Percentiles rank a stretch among this genome's conserved stretches.
phyloP scores from a whole-genome alignment of 2,329 filamentous ascomycete genomes.

The Penicillium oxalicum region DNA sequence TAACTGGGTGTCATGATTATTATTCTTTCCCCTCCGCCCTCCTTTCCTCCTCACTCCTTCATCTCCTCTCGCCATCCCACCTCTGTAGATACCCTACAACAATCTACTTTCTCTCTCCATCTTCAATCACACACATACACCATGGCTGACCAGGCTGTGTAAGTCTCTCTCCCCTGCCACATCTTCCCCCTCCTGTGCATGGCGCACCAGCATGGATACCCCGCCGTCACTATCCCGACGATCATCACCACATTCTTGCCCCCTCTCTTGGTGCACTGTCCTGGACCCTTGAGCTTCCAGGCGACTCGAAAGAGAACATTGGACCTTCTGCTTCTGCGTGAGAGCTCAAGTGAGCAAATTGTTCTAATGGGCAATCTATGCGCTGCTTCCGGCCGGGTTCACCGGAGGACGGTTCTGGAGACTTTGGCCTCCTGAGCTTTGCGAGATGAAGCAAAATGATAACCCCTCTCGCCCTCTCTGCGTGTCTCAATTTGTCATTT shows the following conservation, averaged over 20 bases:
- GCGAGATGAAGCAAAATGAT: too few relatives aligned
- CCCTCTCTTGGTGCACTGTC: neutral
- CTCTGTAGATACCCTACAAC: constrained; percentile 12
- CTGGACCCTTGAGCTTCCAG: too few relatives aligned
- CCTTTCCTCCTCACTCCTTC: constrained; percentile 13
- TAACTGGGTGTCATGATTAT: constrained; percentile 9
- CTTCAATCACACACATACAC: constrained; percentile 17
- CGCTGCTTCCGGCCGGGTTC: too few relatives aligned
- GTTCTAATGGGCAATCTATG: too few relatives aligned
- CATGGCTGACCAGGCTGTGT: constrained; percentile 44
- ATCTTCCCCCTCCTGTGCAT: constrained; percentile 1
- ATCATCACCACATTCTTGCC: neutral
- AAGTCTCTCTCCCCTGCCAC: constrained; percentile 24
- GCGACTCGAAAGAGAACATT: too few relatives aligned
- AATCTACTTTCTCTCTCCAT: constrained; percentile 14
- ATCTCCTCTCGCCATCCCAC: constrained; percentile 12
- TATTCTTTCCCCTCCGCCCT: constrained; percentile 20
- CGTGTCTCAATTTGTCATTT: constrained; percentile 1
- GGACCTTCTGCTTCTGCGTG: too few relatives aligned
- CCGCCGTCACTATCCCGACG: neutral
- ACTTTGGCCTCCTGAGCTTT: too few relatives aligned
- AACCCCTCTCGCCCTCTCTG: neutral
- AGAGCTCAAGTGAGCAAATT: neutral
- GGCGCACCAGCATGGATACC: neutral
- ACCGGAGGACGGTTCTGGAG: too few relatives aligned